Base-by-base conservation (phyloP, 768 basidiomycete species). In the Trametes sanguinea region DNA sequence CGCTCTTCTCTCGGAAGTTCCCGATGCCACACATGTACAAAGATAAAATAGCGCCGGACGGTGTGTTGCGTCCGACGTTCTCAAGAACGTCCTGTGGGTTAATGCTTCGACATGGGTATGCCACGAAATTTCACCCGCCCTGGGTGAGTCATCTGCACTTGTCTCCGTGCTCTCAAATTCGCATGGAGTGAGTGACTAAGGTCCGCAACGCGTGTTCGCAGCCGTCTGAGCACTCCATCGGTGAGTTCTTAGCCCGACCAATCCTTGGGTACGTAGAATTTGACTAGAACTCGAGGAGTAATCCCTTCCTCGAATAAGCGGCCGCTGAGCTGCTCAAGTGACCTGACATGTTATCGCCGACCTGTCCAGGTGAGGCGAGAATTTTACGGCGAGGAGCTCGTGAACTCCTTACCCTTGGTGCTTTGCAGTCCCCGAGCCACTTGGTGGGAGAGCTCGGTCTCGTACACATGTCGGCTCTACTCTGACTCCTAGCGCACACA, bases 231-330 rank as follows among this genome's bases (percentile, higher is more conserved):
- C 53, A 44, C 53, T 43, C 52, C 53, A 27, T 30, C 40, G 50
- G 57, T 45, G 44, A 58, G 57, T 44, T 5, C 30, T 30, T 50
- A 27, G 37, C n/a, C 48, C 57, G 57, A 48, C 50, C 40, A 42
- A 44, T 40, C 37, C 51, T 11, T 37, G 17, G 45, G 51, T 39
- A 10, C 51, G 40, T 42, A 9, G 29, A 55, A 33, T 30, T 29
- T 55, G 54, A 44, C 54, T 46, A 47, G 54, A 47, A 46, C 17
- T 32, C 17, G 45, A 33, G 43, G 33, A 37, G 27, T n/a, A 48
- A 27, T 16, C 27, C 14, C 29, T 39, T 42, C 11, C 32, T 50
- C 14, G 22, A 29, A 39, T n/a, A 10, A 40, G 35, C 27, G 16
- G 47, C 14, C 29, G 0, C 1, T 16, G n/a, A 17, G 27, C 6